phyloP scores from a whole-genome alignment of 176 grass and related monocot genomes.

The Coix lacrymajobi region DNA sequence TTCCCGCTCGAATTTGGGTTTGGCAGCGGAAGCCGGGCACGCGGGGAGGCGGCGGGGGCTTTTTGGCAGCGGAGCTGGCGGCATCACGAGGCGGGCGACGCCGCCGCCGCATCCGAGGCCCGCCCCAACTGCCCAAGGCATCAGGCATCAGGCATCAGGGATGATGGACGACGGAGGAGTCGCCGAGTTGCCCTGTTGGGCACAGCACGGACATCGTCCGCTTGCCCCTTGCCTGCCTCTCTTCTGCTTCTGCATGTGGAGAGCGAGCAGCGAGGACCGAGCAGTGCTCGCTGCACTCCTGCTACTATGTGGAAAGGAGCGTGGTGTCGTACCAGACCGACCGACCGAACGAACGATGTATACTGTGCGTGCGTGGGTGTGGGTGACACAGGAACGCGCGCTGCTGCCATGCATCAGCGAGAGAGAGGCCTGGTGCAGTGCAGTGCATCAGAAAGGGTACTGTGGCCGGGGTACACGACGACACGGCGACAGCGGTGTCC shows the following conservation, averaged over 20 bases:
- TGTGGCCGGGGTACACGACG: neutral
- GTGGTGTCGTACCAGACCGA: neutral
- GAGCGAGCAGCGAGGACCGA: neutral
- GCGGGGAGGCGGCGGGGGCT: neutral
- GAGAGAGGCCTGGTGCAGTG: neutral
- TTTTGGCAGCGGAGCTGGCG: neutral
- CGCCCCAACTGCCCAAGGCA: too few species aligned
- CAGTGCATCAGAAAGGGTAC: neutral
- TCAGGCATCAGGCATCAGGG: too few species aligned
- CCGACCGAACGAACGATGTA: neutral
- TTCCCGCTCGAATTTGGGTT: too few species aligned
- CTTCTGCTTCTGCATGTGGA: too few species aligned
- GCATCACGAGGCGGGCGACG: neutral
- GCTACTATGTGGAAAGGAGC: neutral
- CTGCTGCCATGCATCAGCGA: neutral
- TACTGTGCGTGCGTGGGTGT: neutral
- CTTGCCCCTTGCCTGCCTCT: neutral
- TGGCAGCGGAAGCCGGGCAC: neutral
- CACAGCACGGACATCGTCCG: neutral
- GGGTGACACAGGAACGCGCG: slow-evolving; percentile 14
- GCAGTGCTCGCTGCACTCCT: too few species aligned
- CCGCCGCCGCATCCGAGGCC: neutral
- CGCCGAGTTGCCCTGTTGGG: neutral
- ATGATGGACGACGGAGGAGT: neutral
- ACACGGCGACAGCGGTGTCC: neutral